Conservation (phyloP, 805 yeast species). For the Hanseniaspora vineae region DNA sequence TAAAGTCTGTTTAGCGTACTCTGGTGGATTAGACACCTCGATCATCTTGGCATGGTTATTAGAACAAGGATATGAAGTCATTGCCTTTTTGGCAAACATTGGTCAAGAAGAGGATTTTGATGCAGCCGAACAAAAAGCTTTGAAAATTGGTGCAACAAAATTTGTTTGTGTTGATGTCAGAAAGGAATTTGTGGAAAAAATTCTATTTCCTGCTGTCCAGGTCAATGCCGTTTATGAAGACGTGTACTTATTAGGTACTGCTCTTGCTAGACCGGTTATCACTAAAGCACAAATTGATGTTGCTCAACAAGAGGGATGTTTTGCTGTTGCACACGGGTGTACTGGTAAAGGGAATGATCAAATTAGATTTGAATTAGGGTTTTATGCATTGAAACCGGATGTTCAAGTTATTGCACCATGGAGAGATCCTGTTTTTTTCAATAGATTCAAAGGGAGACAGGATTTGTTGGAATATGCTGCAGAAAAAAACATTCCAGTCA, state of each 20-base stretch:
- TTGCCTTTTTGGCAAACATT: slow-evolving; percentile 95
- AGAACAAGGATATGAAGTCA: slow-evolving; percentile 95
- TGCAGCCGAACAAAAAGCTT: slow-evolving; percentile 92
- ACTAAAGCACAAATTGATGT: slow-evolving; percentile 96
- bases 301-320: slow-evolving; percentile 95
- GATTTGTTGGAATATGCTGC: slow-evolving; percentile 92
- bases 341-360: slow-evolving; percentile 99
- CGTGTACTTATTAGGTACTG: slow-evolving; percentile 91
- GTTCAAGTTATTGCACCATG: slow-evolving; percentile 97
- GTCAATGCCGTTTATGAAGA: slow-evolving; percentile 96
- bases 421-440: slow-evolving; percentile 93
- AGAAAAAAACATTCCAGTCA: slow-evolving; percentile 80
- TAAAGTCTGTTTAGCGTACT: slow-evolving; percentile 97
- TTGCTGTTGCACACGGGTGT: slow-evolving; percentile 98
- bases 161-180: slow-evolving; percentile 91
- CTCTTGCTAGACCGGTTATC: slow-evolving; percentile 97
- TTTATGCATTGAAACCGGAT: slow-evolving; percentile 96
- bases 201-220: slow-evolving; percentile 91
- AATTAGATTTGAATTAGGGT: slow-evolving; percentile 92
- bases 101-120: slow-evolving; percentile 99
- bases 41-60: slow-evolving; percentile 95
- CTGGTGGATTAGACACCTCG: slow-evolving; percentile 98
- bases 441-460: slow-evolving; percentile 95
- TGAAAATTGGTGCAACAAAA: slow-evolving; percentile 94
- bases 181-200: slow-evolving; percentile 85